These are phyloP conservation scores for Pholiota molesta DNA, from an alignment of 768 basidiomycete genomes.

Conservation along the genomic window DNA sequence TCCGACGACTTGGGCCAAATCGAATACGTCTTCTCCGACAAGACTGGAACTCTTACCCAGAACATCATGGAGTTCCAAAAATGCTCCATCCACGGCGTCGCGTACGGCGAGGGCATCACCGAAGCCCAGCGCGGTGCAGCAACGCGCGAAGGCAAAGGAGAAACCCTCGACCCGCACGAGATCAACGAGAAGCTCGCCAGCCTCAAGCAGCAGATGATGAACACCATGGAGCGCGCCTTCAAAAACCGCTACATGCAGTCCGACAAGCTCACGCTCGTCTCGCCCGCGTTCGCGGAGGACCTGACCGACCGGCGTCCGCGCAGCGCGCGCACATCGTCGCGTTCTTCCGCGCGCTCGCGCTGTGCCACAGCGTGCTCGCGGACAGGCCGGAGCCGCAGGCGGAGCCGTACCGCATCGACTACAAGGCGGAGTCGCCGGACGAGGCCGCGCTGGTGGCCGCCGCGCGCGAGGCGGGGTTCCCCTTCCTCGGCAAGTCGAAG, in stretches of 20 bases:
- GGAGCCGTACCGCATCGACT: slow-evolving; percentile 69
- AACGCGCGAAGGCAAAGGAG: slow-evolving; percentile 73
- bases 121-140: slow-evolving; percentile 95
- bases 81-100: slow-evolving; percentile 81
- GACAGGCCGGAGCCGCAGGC: slow-evolving; percentile 68
- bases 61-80: slow-evolving; percentile 99
- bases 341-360: slow-evolving; percentile 93
- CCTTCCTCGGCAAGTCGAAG: slow-evolving; percentile 78
- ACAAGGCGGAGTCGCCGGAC: slow-evolving; percentile 97
- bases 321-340: slow-evolving; percentile 72
- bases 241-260: slow-evolving; percentile 85
- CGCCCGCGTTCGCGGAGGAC: slow-evolving; percentile 82
- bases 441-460: slow-evolving; percentile 93
- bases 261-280: slow-evolving; percentile 85
- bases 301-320: slow-evolving; percentile 61
- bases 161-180: slow-evolving; percentile 69
- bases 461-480: slow-evolving; percentile 92
- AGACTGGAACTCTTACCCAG: slow-evolving; percentile 96
- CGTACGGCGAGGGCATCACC: slow-evolving; percentile 93
- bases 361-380: slow-evolving; percentile 91
- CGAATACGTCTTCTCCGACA: slow-evolving; percentile 89
- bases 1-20: slow-evolving; percentile 99
- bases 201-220: slow-evolving; percentile 79
- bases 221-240: slow-evolving; percentile 74
- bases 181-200: slow-evolving; percentile 63